Evolutionary conservation across 1,139 yeast genomes (phyloP).

Genomic region (Arxiozyma telluris): DNA sequence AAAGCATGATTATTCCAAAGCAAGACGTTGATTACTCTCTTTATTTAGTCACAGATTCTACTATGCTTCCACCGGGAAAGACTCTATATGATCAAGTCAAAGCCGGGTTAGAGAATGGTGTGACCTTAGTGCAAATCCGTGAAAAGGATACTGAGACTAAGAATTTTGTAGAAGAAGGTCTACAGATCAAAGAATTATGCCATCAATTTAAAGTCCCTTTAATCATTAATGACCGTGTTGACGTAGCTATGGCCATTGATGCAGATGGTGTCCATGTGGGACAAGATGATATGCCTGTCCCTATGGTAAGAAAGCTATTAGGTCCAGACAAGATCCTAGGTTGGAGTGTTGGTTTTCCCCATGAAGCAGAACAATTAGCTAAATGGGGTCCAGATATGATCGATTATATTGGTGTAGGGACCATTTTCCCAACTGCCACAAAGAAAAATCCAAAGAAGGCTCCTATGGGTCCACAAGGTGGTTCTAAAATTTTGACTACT

Average conservation of each 20-base stretch:
- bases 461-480: slow-evolving; percentile 62
- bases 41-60: slow-evolving; percentile 76
- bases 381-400: slow-evolving; percentile 41
- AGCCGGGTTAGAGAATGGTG: slow-evolving; percentile 60
- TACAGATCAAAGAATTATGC: slow-evolving; percentile 53
- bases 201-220: slow-evolving; percentile 55
- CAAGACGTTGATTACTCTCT: slow-evolving; percentile 47
- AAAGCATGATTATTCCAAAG: slow-evolving; percentile 15
- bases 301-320: slow-evolving; percentile 48
- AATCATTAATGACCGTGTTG: slow-evolving; percentile 80
- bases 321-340: slow-evolving; percentile 77
- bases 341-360: slow-evolving; percentile 55
- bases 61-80: slow-evolving; percentile 58
- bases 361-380: slow-evolving; percentile 52
- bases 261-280: slow-evolving; percentile 96
- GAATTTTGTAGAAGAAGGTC: slow-evolving; percentile 57
- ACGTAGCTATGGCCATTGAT: slow-evolving; percentile 79
- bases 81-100: slow-evolving; percentile 55
- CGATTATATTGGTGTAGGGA: slow-evolving; percentile 84
- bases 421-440: slow-evolving; percentile 67
- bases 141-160: slow-evolving; percentile 69
- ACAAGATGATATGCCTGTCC: slow-evolving; percentile 79
- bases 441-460: slow-evolving; percentile 48
- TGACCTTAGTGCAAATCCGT: slow-evolving; percentile 72
- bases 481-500: slow-evolving; percentile 44